Evolutionary conservation across 768 basidiomycete species (phyloP), one percentile per base, ranked within the genome.

Genomic region (Xerocomellus intermedius): DNA sequence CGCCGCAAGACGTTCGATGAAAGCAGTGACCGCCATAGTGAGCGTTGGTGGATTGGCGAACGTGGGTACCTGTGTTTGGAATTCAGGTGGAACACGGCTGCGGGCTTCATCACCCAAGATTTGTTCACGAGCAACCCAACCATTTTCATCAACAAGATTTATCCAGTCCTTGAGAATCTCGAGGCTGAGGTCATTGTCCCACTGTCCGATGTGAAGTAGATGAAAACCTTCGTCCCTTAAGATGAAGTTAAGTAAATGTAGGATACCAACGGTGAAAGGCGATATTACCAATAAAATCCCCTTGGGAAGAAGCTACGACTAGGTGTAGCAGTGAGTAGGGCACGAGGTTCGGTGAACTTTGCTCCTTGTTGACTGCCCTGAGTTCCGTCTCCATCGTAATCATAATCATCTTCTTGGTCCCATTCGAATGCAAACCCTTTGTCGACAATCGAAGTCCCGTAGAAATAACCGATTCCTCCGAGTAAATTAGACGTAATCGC

Each of bases 161-260:
- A 97, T 84, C 95, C 95, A 98, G 57, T 85, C 83, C 65, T 85
- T 86, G 37, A 98, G 75, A 55, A 98, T 97, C 66, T 94, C 89
- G 30, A 97, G 78, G 62, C 94, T 86, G 51, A 97, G 83, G 63
- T 92, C 93, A 55, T 87, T 93, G 65, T 98, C 96, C 89, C 90
- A 95, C 64, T 86, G 84, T 17, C 93, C 93, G 42, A 98, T 91
- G 60, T 95, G 87, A 33, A 94, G 73, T 30, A 98, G 73, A 72
- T 98, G 95, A 78, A 98, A 98, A 2, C 95, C 95, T 73, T 98
- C 95, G 70, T 98, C 95, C 95, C 91, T 93, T 63, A 12, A 45
- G 37, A 50, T 19, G 56, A 49, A 44, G 19, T 22, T 50, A 24
- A 54, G 48, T 26, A 13, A 44, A 41, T 35, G 35, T 54, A 42